A percentile compares a stretch with the other conserved stretches of the same genome.
These are phyloP conservation scores for Musa beccarii DNA, from an alignment of 176 grass and related monocot species.

Conservation along the genomic window DNA sequence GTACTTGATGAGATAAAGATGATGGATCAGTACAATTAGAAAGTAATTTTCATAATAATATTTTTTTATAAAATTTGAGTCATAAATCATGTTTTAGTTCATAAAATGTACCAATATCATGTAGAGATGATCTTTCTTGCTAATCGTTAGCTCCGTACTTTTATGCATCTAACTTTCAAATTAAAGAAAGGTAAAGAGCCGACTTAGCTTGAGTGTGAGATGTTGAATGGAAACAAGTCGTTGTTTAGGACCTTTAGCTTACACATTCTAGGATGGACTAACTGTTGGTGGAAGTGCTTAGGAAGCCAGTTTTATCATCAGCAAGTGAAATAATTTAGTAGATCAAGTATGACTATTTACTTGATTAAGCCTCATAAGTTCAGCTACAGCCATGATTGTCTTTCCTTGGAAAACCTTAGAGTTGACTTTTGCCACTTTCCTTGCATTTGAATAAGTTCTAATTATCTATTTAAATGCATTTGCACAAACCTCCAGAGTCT, in stretches of 20 bases:
- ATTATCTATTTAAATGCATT: too few species aligned
- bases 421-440: background rate
- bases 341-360: background rate
- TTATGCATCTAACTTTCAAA: too few species aligned
- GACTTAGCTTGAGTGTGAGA: background rate
- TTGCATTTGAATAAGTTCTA: background rate
- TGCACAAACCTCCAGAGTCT: background rate
- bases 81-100: too few species aligned
- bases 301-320: background rate
- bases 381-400: background rate
- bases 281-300: background rate
- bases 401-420: background rate
- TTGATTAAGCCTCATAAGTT: background rate
- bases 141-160: too few species aligned
- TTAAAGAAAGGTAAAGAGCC: too few species aligned
- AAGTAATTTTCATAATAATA: too few species aligned
- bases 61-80: too few species aligned
- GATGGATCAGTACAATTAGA: too few species aligned
- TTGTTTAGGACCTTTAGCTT: background rate
- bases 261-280: background rate
- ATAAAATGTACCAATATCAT: too few species aligned
- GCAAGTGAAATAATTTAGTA: background rate
- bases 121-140: too few species aligned
- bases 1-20: too few species aligned
- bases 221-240: background rate